phyloP scores from a whole-genome alignment of 495 filamentous ascomycete species.

The Penicillium taxi region DNA sequence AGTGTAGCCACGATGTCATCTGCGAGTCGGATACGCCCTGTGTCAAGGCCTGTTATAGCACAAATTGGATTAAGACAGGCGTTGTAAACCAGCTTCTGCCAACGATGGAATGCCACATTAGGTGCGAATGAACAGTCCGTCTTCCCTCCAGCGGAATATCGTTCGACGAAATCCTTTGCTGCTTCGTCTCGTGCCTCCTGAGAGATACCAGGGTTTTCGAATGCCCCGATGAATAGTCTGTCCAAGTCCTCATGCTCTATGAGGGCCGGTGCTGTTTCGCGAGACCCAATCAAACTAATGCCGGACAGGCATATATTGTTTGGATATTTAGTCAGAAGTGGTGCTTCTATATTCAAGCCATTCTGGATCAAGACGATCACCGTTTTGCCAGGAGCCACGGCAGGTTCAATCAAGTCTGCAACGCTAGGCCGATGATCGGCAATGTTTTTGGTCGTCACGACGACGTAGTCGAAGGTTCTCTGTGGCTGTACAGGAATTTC shows the following conservation, averaged over 20 bases:
- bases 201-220: constrained; percentile 25
- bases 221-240: constrained; percentile 36
- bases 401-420: constrained; percentile 41
- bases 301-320: background rate
- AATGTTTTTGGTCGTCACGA: constrained; percentile 38
- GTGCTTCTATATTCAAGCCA: constrained; percentile 55
- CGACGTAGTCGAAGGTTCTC: constrained; percentile 42
- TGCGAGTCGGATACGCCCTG: constrained; percentile 4
- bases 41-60: constrained; percentile 11
- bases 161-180: constrained; percentile 29
- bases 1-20: constrained; percentile 7
- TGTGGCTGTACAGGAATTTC: constrained; percentile 16
- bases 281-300: constrained; percentile 1
- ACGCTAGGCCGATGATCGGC: constrained; percentile 34
- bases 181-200: constrained; percentile 10
- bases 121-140: constrained; percentile 17
- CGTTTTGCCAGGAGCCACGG: constrained; percentile 41
- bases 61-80: constrained; percentile 9
- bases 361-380: constrained; percentile 54
- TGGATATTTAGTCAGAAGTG: constrained; percentile 43
- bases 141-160: constrained; percentile 31
- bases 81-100: constrained; percentile 32
- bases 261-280: background rate
- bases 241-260: constrained; percentile 14
- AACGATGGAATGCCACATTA: constrained; percentile 34